Conservation (phyloP, 345 rosid species). For the Heritiera fomes region DNA sequence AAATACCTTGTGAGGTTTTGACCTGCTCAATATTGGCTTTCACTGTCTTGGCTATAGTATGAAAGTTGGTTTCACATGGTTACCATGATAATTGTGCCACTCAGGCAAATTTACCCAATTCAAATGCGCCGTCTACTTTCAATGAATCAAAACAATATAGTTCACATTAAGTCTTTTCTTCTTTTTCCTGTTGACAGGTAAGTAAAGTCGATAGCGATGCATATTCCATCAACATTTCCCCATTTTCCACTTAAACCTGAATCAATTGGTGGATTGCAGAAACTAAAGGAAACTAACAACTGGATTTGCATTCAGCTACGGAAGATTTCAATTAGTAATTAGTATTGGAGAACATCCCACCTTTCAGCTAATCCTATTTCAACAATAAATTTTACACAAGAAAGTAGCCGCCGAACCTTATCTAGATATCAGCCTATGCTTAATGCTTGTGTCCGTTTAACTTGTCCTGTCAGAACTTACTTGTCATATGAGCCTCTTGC, state of each 20-base stretch:
- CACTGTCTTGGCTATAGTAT: not conserved
- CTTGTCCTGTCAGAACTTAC: not conserved
- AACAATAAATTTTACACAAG: not conserved
- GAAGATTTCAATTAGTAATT: not conserved
- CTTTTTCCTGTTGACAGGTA: not conserved
- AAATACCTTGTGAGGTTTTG: not conserved
- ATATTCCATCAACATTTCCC: not conserved
- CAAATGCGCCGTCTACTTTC: not conserved
- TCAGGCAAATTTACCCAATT: not conserved
- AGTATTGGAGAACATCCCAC: not conserved
- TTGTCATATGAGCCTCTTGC: not conserved
- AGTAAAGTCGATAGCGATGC: not conserved
- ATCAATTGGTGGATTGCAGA: not conserved
- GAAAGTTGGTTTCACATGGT: not conserved
- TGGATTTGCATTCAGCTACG: not conserved
- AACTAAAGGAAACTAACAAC: not conserved
- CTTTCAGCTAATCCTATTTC: not conserved
- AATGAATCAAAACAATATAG: conserved; percentile 7
- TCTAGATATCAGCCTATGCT: not conserved
- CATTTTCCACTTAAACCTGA: conserved; percentile 1
- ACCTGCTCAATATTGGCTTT: not conserved
- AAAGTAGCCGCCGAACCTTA: not conserved
- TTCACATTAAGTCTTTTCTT: not conserved
- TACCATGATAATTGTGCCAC: not conserved
- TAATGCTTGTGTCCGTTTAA: not conserved